Evolutionary conservation across 2,329 filamentous ascomycete species (phyloP).

Genomic region (Sphaceloma murrayae): DNA sequence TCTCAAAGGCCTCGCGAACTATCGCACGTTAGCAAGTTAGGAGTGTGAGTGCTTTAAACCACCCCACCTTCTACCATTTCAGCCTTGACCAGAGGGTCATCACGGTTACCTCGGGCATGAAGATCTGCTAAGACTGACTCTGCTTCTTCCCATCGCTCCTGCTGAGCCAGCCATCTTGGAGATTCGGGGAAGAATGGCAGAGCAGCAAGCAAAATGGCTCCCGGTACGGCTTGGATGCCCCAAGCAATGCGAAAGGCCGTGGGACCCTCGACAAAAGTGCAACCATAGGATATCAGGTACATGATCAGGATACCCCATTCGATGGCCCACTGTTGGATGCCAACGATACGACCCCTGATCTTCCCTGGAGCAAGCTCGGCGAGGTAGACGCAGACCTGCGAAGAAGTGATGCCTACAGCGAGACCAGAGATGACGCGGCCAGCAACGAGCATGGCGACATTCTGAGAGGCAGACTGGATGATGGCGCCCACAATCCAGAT

Average conservation of each 20-base stretch:
- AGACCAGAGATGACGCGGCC: slow-evolving; percentile 77
- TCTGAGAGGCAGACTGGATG: slow-evolving; percentile 31
- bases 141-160: slow-evolving; percentile 38
- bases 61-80: slow-evolving; percentile 23
- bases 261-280: slow-evolving; percentile 44
- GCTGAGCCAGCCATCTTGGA: slow-evolving; percentile 40
- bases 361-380: slow-evolving; percentile 59
- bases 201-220: slow-evolving; percentile 35
- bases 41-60: too few species aligned
- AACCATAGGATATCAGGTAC: slow-evolving; percentile 54
- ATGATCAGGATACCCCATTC: slow-evolving; percentile 61
- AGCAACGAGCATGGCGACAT: slow-evolving; percentile 39
- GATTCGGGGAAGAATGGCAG: slow-evolving; percentile 39
- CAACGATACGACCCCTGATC: slow-evolving; percentile 49
- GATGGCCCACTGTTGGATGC: slow-evolving; percentile 60
- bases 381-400: slow-evolving; percentile 88
- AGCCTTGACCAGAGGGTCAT: slow-evolving; percentile 39
- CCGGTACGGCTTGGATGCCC: slow-evolving; percentile 42
- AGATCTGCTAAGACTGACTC: slow-evolving; percentile 36
- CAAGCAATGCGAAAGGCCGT: slow-evolving; percentile 53
- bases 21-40: not conserved
- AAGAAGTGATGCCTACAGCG: slow-evolving; percentile 78
- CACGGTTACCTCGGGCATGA: slow-evolving; percentile 35
- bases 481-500: slow-evolving; percentile 40
- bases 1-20: slow-evolving; percentile 32